These are phyloP conservation scores for Carallia pectinifolia DNA, from an alignment of 345 rosid species.

Conservation along the genomic window DNA sequence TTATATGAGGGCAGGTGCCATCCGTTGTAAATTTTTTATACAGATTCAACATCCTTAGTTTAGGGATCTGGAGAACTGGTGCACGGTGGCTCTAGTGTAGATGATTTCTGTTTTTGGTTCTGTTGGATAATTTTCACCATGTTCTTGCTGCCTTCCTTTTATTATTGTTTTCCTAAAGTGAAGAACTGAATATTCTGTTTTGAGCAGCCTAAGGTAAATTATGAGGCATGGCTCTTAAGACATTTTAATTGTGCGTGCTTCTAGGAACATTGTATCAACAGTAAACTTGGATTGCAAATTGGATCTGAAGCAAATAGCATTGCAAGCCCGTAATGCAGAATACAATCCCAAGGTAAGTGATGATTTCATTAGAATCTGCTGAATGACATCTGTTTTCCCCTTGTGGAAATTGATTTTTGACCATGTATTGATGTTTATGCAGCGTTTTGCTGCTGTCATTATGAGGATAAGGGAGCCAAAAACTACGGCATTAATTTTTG, in stretches of 20 bases:
- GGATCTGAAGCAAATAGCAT: constrained; percentile 64
- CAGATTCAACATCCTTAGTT: too few species aligned
- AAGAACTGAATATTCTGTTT: too few species aligned
- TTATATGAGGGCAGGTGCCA: too few species aligned
- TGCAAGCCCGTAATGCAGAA: constrained; percentile 68
- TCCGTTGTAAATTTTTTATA: too few species aligned
- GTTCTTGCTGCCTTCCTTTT: too few species aligned
- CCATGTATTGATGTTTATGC: constrained; percentile 13
- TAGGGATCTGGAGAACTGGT: too few species aligned
- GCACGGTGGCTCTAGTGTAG: too few species aligned
- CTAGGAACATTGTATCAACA: constrained; percentile 67
- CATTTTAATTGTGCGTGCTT: not conserved
- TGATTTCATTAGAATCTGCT: not conserved
- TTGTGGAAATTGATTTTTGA: constrained; percentile 9
- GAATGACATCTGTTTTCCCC: not conserved
- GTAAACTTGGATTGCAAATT: constrained; percentile 72
- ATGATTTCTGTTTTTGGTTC: too few species aligned
- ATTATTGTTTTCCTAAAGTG: too few species aligned
- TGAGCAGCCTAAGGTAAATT: too few species aligned
- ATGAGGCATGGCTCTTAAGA: not conserved
- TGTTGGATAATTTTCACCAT: too few species aligned
- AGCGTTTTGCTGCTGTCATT: constrained; percentile 84
- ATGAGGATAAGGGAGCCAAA: constrained; percentile 88
- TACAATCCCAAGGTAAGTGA: constrained; percentile 52
- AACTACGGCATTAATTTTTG: constrained; percentile 80